Evolutionary conservation across 2,329 filamentous ascomycete species (phyloP).

Genomic region (Colletotrichum noveboracense): DNA sequence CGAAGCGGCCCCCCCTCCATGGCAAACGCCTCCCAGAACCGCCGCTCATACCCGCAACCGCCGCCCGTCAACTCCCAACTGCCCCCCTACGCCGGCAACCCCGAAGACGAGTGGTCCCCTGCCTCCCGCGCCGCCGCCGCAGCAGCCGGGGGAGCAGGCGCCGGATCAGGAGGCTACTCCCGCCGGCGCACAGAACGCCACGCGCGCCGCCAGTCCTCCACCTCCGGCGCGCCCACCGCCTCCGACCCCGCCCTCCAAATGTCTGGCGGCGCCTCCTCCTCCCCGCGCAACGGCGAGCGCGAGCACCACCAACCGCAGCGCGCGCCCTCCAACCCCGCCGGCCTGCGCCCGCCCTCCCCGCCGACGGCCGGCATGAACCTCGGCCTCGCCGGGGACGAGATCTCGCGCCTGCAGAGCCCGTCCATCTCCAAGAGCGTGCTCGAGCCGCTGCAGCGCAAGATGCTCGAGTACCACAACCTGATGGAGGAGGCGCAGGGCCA

Average conservation of each 20-base stretch:
- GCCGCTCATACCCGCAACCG: conserved; percentile 12
- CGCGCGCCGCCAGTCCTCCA: conserved; percentile 19
- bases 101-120: conserved; percentile 13
- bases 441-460: conserved; percentile 49
- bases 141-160: neutral
- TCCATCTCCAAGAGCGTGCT: conserved; percentile 48
- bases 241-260: neutral
- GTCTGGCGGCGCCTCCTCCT: conserved; percentile 1
- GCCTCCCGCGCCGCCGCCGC: neutral
- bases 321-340: neutral
- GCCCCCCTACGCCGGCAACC: conserved; percentile 8
- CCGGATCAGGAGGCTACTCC: conserved; percentile 12
- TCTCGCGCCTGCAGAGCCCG: conserved; percentile 49
- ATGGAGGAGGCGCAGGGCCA: conserved; percentile 47
- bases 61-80: conserved; percentile 6
- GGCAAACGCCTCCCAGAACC: conserved; percentile 18
- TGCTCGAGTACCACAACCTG: conserved; percentile 45
- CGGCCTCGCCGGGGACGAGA: conserved; percentile 26
- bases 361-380: neutral
- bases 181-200: conserved; percentile 20
- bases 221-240: neutral
- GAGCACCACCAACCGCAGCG: neutral
- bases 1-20: conserved; percentile 9
- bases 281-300: neutral
- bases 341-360: neutral